Conservation (phyloP, 1,284 basidiomycete genomes). For the Malassezia japonica region DNA sequence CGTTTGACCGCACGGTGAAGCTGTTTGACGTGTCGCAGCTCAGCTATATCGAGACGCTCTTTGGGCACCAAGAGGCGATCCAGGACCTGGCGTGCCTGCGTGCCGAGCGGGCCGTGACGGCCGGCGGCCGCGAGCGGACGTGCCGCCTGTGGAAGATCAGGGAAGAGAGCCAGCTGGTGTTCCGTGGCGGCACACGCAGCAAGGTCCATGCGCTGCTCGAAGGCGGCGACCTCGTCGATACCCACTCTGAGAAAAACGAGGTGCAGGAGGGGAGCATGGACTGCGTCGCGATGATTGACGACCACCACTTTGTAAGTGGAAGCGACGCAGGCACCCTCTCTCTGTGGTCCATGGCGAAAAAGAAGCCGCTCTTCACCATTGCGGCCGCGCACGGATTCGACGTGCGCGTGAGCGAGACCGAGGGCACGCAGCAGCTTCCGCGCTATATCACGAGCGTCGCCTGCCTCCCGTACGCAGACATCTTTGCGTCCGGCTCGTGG, state of each 20-base stretch:
- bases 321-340: slow-evolving; percentile 81
- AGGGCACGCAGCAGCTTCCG: slow-evolving; percentile 66
- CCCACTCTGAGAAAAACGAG: slow-evolving; percentile 10
- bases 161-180: slow-evolving; percentile 90
- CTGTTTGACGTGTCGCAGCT: slow-evolving; percentile 75
- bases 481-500: slow-evolving; percentile 88
- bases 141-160: slow-evolving; percentile 91
- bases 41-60: slow-evolving; percentile 90
- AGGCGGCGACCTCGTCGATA: slow-evolving; percentile 60
- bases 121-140: slow-evolving; percentile 82
- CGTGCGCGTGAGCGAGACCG: slow-evolving; percentile 57
- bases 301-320: slow-evolving; percentile 79
- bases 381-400: slow-evolving; percentile 78
- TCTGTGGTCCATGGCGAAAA: slow-evolving; percentile 86
- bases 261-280: slow-evolving; percentile 79
- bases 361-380: slow-evolving; percentile 83
- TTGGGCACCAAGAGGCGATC: slow-evolving; percentile 89
- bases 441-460: slow-evolving; percentile 83
- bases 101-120: slow-evolving; percentile 73
- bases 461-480: slow-evolving; percentile 73
- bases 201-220: slow-evolving; percentile 63
- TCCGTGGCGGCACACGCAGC: slow-evolving; percentile 75
- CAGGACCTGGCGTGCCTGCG: slow-evolving; percentile 68
- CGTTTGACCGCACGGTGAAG: slow-evolving; percentile 83
- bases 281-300: slow-evolving; percentile 85